Base-by-base conservation (phyloP, 257 asterid genomes). In the Solanum commersonii region DNA sequence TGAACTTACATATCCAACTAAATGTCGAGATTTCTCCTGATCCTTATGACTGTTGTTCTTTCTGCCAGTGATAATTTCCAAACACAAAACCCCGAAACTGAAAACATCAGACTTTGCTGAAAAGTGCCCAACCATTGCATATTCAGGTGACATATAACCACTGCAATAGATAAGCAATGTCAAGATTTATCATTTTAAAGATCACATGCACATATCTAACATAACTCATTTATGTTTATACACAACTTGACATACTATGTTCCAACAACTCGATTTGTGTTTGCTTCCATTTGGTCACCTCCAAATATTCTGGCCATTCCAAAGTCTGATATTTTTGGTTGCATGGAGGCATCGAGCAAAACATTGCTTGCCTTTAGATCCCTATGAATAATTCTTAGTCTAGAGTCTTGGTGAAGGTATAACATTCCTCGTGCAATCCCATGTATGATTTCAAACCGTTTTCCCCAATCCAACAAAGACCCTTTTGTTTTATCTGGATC, bases 71-170 rank as follows among this genome's bases (percentile, higher is more conserved):
- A 89, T 74, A 20, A 91, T 88, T 88, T 91, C 92, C 38, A 90
- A 27, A 56, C 87, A 25, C 86, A 90, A 20, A 60, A 90, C 92
- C 25, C 92, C 91, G 1, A 84, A 90, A 86, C 92, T 90, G 11
- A 87, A 90, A 37, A 89, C 89, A 63, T 90, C 93, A 5, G 92
- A 89, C 14, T 89, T 91, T 11, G 71, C 86, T 63, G 93, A 91
- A 31, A 91, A 91, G 0, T 52, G 89, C 31, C 93, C 93, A 60
- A 84, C 90, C 92, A 89, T 88, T 87, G 93, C 93, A 72, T 91
- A 91, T 83, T 91, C 93, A 9, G 93, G 93, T 2, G 93, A 89
- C 93, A 91, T 91, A 73, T 91, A 91, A 6, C 93, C 93, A 87
- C 93, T 91, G 89, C 71, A 84, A 84, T 72, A n/a, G 14, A 37